These are phyloP conservation scores for Penicillium sumatraense DNA, from an alignment of 2,329 filamentous ascomycete genomes.

Conservation along the genomic window DNA sequence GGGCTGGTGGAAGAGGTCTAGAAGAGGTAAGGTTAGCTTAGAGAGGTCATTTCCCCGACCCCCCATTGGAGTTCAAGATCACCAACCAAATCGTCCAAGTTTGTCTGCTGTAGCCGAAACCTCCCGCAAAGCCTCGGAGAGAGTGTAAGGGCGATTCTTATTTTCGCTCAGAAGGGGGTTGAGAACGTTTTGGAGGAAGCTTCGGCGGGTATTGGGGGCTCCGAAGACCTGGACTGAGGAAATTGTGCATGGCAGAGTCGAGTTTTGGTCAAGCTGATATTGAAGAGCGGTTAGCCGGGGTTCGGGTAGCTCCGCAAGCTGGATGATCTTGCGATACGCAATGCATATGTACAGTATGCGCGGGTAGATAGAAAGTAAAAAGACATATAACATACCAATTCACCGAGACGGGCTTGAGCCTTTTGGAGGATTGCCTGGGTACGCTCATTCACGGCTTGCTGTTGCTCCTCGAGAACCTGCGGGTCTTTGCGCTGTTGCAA, in stretches of 20 bases:
- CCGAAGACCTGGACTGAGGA: conserved; percentile 83
- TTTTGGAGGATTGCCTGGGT: conserved; percentile 63
- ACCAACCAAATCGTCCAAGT: conserved; percentile 77
- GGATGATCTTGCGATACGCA: no score
- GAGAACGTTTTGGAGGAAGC: conserved; percentile 83
- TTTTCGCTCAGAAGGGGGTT: conserved; percentile 74
- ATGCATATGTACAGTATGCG: no score
- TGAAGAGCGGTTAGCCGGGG: conserved; percentile 18
- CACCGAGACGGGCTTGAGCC: conserved; percentile 65
- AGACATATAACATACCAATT: conserved; percentile 61
- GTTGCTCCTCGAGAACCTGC: conserved; percentile 62
- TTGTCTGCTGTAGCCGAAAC: conserved; percentile 73
- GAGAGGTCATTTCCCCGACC: neutral
- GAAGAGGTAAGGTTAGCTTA: conserved; percentile 20
- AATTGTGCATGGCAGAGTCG: conserved; percentile 84
- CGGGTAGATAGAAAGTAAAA: neutral
- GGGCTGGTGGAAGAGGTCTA: conserved; percentile 85
- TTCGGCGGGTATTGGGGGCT: conserved; percentile 78
- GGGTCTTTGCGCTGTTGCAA: conserved; percentile 60
- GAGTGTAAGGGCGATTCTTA: conserved; percentile 70
- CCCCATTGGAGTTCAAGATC: neutral
- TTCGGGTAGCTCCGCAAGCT: conserved; percentile 6
- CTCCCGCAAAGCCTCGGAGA: conserved; percentile 77
- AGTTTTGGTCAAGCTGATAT: conserved; percentile 75
- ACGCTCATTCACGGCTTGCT: conserved; percentile 64